Evolutionary conservation across 805 yeast species (phyloP), one percentile per base, ranked within the genome.

Genomic region (Tetrapisispora nanseiensis): DNA sequence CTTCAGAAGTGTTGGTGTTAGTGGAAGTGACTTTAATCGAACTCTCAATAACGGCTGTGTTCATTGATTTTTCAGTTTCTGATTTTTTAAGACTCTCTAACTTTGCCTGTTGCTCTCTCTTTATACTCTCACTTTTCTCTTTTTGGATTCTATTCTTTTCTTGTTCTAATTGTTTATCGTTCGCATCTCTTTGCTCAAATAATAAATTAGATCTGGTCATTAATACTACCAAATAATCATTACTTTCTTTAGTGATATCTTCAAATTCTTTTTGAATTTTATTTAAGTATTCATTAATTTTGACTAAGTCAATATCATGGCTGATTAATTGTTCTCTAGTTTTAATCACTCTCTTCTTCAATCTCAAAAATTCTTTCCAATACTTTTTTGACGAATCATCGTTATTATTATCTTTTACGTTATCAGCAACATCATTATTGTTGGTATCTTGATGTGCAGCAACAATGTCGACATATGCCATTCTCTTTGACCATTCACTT

Each of bases 361-460:
- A 63, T 27, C 62, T 63, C 46, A 79, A 74, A 54, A 75, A 81
- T 43, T 69, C 66, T 51, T 74, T 79, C 89, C 84, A 80, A 47
- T 73, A 75, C 24, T 59, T 59, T 71, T 77, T 77, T 23, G 66
- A 61, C 16, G 38, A 18, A 3, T 15, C 38, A 1, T 24, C 24
- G 4, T 10, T 21, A 15, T 39, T 39, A 33, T 49, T 51, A 32
- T 51, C 56, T 28, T 62, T 67, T 24, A 65, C 70, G 15, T 56
- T 59, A 29, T 29, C 32, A 29, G 33, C 67, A 29, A 64, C 69
- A n/a, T 56, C 59, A 21, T 22, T n/a, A 16, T 20, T 19, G 11
- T 29, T 6, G 1, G 36, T 32, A 22, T 44, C 50, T 29, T 49
- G 30, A 31, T 51, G 51, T 13, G 52, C 55, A 19, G 51, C 57